Conservation (phyloP, 257 asterid genomes). For the Mentha longifolia region DNA sequence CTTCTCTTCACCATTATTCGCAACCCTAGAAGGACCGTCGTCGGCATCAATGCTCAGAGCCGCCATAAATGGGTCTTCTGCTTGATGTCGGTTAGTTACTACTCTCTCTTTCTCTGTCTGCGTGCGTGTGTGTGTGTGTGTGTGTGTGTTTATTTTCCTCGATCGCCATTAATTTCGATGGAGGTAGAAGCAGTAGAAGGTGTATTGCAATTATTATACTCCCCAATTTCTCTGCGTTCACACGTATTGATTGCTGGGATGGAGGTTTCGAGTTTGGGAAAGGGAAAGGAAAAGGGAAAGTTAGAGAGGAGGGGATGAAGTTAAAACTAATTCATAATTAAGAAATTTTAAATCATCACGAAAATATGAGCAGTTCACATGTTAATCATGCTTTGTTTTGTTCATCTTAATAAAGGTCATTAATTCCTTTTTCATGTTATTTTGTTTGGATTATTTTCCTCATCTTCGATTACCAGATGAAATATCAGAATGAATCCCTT, state of each 20-base stretch:
- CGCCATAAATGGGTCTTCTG: slow-evolving; percentile 74
- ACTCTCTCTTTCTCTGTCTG: neutral
- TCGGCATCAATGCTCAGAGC: slow-evolving; percentile 73
- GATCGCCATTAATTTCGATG: neutral
- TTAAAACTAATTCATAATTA: too few relatives aligned
- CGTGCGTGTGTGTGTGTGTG: too few relatives aligned
- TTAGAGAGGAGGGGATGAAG: neutral
- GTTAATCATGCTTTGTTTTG: too few relatives aligned
- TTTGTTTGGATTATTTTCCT: neutral
- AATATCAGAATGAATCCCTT: too few relatives aligned
- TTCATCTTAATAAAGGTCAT: too few relatives aligned
- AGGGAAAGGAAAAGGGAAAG: neutral
- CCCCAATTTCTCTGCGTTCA: neutral
- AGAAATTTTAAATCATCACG: too few relatives aligned
- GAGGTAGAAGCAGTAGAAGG: neutral
- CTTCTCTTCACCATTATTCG: slow-evolving; percentile 54
- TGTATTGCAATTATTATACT: neutral
- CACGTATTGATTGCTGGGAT: neutral
- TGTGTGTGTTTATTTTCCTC: neutral
- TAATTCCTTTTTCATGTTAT: too few relatives aligned
- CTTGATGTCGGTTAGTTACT: slow-evolving; percentile 80
- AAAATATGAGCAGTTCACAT: too few relatives aligned
- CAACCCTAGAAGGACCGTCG: slow-evolving; percentile 62
- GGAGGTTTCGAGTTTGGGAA: neutral
- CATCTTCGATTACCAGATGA: too few relatives aligned